Percentiles rank a stretch among this genome's conserved stretches.
These are phyloP conservation scores for Eimeria acervulina DNA, from an alignment of 169 alveolate genomes.

Conservation along the genomic window DNA sequence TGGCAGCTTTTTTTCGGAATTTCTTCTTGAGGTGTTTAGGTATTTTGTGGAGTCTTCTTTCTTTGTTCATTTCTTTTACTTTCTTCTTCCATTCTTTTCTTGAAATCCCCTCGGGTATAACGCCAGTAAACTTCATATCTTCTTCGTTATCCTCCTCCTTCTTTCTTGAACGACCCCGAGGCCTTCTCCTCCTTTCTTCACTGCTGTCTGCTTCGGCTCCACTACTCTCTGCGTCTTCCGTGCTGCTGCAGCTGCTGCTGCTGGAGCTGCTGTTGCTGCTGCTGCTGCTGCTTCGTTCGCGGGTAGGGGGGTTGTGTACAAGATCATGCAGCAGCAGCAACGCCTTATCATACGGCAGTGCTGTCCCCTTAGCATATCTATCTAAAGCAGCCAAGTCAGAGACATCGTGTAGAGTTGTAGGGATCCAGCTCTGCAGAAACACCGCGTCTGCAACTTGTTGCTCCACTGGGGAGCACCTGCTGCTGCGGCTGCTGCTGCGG, in stretches of 20 bases:
- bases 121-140: constrained; percentile 45
- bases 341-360: constrained; percentile 3
- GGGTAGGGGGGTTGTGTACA: background rate
- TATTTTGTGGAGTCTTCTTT: constrained; percentile 70
- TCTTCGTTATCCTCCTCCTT: background rate
- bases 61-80: constrained; percentile 83
- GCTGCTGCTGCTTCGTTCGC: constrained; percentile 47
- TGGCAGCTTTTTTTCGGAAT: constrained; percentile 8
- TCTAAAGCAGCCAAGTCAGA: constrained; percentile 87
- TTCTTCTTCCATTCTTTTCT: constrained; percentile 83
- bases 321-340: background rate
- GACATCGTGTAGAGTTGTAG: constrained; percentile 89
- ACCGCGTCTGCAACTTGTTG: constrained; percentile 84
- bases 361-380: constrained; percentile 32
- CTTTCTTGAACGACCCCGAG: background rate
- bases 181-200: background rate
- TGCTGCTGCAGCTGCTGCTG: constrained; percentile 65
- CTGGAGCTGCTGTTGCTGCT: constrained; percentile 67
- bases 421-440: constrained; percentile 90
- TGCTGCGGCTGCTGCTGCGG: constrained; percentile 59
- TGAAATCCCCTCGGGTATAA: constrained; percentile 81
- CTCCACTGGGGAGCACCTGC: constrained; percentile 40
- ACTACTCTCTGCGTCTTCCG: background rate
- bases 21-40: constrained; percentile 83
- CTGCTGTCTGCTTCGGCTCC: constrained; percentile 1